Percentiles rank a stretch among this genome's conserved stretches.
Conservation (phyloP, 495 filamentous ascomycete species). For the Rusavskia elegans region DNA sequence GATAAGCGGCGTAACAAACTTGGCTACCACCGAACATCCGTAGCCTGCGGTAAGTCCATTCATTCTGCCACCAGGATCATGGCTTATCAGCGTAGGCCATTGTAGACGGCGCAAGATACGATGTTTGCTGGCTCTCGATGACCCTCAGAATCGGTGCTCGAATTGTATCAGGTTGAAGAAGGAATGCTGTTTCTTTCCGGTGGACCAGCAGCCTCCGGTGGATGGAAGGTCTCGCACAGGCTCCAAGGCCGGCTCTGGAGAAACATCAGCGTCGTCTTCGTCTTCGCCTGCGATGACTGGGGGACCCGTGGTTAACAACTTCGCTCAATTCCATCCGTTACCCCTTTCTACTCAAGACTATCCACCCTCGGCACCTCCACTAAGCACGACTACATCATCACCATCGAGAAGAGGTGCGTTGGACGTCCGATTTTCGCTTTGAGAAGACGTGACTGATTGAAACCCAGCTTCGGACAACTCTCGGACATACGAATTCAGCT, state of each 20-base stretch:
- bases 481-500: conserved; percentile 9
- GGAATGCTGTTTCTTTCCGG: conserved; percentile 86
- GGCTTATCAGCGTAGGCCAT: conserved; percentile 44
- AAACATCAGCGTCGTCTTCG: conserved; percentile 27
- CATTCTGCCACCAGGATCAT: background rate
- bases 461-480: conserved; percentile 3
- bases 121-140: conserved; percentile 66
- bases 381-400: conserved; percentile 7
- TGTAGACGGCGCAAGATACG: conserved; percentile 92
- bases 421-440: background rate
- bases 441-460: background rate
- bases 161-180: conserved; percentile 96
- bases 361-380: conserved; percentile 1
- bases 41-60: conserved; percentile 78
- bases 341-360: conserved; percentile 23
- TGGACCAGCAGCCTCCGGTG: conserved; percentile 62
- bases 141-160: conserved; percentile 70
- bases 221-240: conserved; percentile 34
- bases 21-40: conserved; percentile 91
- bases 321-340: conserved; percentile 27
- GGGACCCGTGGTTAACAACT: conserved; percentile 15
- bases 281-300: conserved; percentile 24
- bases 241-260: conserved; percentile 25
- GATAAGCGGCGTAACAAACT: conserved; percentile 94
- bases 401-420: conserved; percentile 12